Evolutionary conservation across 2,329 filamentous ascomycete genomes (phyloP), one percentile per base, ranked within the genome.

Genomic region (Aspergillus sp.): DNA sequence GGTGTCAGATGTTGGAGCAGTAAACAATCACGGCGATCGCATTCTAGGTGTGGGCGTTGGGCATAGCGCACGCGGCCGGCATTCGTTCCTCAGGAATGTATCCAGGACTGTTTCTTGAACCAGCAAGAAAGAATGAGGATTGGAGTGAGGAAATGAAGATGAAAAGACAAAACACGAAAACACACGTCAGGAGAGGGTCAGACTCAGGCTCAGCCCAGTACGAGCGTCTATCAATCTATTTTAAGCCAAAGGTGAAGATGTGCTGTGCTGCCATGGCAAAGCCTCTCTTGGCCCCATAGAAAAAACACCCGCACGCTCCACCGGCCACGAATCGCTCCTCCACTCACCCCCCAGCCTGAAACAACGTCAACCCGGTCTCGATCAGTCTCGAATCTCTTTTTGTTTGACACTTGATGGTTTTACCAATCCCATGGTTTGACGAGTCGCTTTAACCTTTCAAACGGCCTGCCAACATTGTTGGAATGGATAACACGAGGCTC

Each of bases 201-300:
- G 48, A 19, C n/a, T 27, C 24, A 37, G 19, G 17, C 52, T 17
- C 37, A 46, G 35, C 12, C 9, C 23, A 19, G 17, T 41, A 11
- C 27, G 27, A 31, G 9, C 9, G 27, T 31, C 27, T 31, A 31
- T 46, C n/a, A 46, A 33, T 56, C 53, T 56, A 56, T 56, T 56
- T 56, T 50, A 46, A 56, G 54, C 19, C 27, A 33, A 14, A 2
- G 6, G 14, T 27, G 52, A 33, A 33, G 35, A 37, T 24, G 52
- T 52, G 15, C 27, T 50, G 41, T 27, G 40, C 39, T 51, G 56
- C 46, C 41, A 58, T 55, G 51, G 52, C 52, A 54, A 54, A 54
- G 43, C 52, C 52, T 48, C 35, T 14, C 21, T 39, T 46, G 43
- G 51, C 51, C 43, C 51, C 51, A 53, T 46, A 27, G 14, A 45